A percentile compares a stretch with the other conserved stretches of the same genome.
These are phyloP conservation scores for Pleurotus sapidus DNA, from an alignment of 768 basidiomycete species.

Conservation along the genomic window DNA sequence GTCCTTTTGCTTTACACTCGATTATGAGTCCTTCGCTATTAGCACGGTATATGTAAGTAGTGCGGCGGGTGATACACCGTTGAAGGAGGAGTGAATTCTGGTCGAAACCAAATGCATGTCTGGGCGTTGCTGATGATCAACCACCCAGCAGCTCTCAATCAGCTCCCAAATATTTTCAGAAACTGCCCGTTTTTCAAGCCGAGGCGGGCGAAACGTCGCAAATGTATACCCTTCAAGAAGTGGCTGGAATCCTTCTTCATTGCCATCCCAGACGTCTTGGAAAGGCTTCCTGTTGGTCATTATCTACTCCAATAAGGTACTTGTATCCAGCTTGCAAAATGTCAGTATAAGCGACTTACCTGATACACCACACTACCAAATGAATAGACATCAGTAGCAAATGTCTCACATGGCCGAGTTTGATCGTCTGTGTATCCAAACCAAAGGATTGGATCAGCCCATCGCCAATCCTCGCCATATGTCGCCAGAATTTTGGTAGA, in stretches of 20 bases:
- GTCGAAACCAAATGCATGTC: not conserved
- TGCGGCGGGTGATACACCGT: too few relatives aligned
- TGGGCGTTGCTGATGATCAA: not conserved
- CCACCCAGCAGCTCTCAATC: slow-evolving; percentile 9
- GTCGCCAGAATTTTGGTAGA: not conserved
- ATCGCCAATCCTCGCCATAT: not conserved
- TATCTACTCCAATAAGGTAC: not conserved
- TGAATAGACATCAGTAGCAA: slow-evolving; percentile 5
- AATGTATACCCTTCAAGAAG: not conserved
- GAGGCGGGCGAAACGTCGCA: not conserved
- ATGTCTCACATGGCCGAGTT: not conserved
- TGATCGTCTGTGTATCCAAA: not conserved
- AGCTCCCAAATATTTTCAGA: slow-evolving; percentile 7
- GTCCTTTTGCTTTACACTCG: too few relatives aligned
- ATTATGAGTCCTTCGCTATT: too few relatives aligned
- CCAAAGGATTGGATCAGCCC: slow-evolving; percentile 6
- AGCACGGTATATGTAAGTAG: too few relatives aligned
- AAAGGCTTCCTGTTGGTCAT: not conserved
- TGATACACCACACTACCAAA: slow-evolving; percentile 2
- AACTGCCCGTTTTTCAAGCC: not conserved
- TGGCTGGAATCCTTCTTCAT: not conserved
- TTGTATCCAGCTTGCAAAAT: not conserved
- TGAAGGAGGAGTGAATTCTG: too few relatives aligned
- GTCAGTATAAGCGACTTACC: not conserved
- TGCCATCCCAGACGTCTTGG: not conserved